Base-by-base conservation (phyloP, 371 early-diverging fungal species). In the Lichtheimia hyalospora region DNA sequence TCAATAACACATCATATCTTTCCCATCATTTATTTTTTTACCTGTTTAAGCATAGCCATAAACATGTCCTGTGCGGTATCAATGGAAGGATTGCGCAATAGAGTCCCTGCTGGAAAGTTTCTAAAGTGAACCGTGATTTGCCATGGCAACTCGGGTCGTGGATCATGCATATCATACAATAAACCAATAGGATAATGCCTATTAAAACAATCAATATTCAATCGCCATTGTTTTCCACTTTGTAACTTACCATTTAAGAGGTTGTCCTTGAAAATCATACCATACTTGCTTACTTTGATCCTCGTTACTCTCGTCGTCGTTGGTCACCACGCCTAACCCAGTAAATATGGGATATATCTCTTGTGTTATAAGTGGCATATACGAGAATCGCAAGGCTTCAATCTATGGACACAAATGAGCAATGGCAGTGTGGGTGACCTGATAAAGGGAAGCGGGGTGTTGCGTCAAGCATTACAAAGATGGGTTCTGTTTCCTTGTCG, bases 151-250 rank as follows among this genome's bases (percentile, higher is more conserved):
- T 53, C 44, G 0, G n/a, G 44, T 20, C 21, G 21, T 20, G 68
- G 61, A 3, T 62, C 66, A 20, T 82, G 74, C 40, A 87, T 54
- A 53, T 91, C 91, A 58, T 79, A 84, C 13, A 91, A 69, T 6
- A 91, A 76, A 5, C 90, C 92, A 52, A 91, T 74, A n/a, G 90
- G 92, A 69, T 87, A 86, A 61, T 91, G 92, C 91, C 91, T 86
- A 24, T 15, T 39, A 8, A 20, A 7, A 54, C 24, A 28, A 57
- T 24, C 8, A 53, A 46, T 12, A 21, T 21, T 20, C 40, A 20
- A 25, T n/a, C 4, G 20, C 25, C 25, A 12, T 41, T 58, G 21
- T 15, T 8, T 8, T n/a, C 15, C n/a, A 16, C 28, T 14, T n/a
- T 15, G 12, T 44, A 20, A 13, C 63, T 64, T 81, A 88, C 91